phyloP scores from a whole-genome alignment of 2,329 filamentous ascomycete species.

The Epichloe baconii region DNA sequence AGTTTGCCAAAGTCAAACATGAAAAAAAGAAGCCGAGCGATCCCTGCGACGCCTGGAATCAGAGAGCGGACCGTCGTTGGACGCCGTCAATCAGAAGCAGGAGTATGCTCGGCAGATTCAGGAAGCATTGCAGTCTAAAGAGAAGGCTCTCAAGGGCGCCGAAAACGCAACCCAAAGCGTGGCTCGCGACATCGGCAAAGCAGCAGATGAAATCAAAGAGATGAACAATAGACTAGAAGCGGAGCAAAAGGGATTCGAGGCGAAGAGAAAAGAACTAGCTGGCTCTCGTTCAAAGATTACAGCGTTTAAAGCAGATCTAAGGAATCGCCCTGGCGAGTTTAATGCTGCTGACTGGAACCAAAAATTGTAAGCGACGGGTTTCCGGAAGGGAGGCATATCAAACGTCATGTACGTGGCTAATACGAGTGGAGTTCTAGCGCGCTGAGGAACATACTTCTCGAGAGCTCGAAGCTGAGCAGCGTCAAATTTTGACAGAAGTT shows the following conservation, averaged over 20 bases:
- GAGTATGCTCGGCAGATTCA: slow-evolving; percentile 49
- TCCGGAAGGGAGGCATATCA: background rate
- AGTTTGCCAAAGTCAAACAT: slow-evolving; percentile 38
- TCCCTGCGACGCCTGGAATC: slow-evolving; percentile 48
- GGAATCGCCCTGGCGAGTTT: slow-evolving; percentile 52
- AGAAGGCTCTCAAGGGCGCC: slow-evolving; percentile 36
- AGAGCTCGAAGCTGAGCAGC: slow-evolving; percentile 33
- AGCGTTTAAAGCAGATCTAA: slow-evolving; percentile 47
- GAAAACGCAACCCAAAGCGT: slow-evolving; percentile 38
- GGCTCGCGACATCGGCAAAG: slow-evolving; percentile 22
- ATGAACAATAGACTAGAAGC: slow-evolving; percentile 32
- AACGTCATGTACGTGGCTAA: slow-evolving; percentile 9
- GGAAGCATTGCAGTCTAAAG: slow-evolving; percentile 40
- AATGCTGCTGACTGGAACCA: slow-evolving; percentile 59
- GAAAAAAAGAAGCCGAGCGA: slow-evolving; percentile 39
- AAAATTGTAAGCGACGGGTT: slow-evolving; percentile 43
- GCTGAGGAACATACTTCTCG: slow-evolving; percentile 44
- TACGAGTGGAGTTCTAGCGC: slow-evolving; percentile 29
- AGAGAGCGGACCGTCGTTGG: slow-evolving; percentile 50
- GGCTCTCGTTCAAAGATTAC: slow-evolving; percentile 44
- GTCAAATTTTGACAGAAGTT: slow-evolving; percentile 25
- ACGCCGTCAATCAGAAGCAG: slow-evolving; percentile 57
- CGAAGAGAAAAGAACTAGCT: slow-evolving; percentile 37
- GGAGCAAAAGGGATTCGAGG: slow-evolving; percentile 34
- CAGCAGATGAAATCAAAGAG: slow-evolving; percentile 28